Conservation (phyloP, 2,329 filamentous ascomycete genomes). For the Alternaria viburni region DNA sequence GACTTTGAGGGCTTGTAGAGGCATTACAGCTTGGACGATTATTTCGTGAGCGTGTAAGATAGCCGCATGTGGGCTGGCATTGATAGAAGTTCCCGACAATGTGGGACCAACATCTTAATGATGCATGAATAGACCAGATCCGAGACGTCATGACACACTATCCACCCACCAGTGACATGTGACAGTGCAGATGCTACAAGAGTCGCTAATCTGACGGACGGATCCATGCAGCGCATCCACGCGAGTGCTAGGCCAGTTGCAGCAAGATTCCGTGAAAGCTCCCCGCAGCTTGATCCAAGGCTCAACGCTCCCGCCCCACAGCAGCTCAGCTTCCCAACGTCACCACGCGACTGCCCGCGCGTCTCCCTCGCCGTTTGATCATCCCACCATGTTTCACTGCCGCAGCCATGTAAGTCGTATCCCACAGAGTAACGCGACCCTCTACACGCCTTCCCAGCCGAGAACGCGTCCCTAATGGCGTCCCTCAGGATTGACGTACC, state of each 20-base stretch:
- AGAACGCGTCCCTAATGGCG: neutral
- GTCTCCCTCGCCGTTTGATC: slow-evolving; percentile 5
- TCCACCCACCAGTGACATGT: neutral
- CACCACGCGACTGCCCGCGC: slow-evolving; percentile 1
- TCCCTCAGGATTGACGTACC: slow-evolving; percentile 73
- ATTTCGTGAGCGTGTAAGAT: slow-evolving; percentile 23
- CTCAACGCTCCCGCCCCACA: slow-evolving; percentile 14
- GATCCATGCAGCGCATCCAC: slow-evolving; percentile 24
- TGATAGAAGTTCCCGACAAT: slow-evolving; percentile 25
- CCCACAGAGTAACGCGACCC: neutral
- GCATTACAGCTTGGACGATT: neutral
- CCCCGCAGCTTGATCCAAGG: slow-evolving; percentile 25
- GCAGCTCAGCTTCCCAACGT: slow-evolving; percentile 10
- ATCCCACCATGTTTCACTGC: slow-evolving; percentile 30
- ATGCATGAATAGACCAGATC: slow-evolving; percentile 29
- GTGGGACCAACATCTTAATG: slow-evolving; percentile 23
- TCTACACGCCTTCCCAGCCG: neutral
- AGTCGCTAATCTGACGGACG: slow-evolving; percentile 5
- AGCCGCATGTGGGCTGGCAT: slow-evolving; percentile 26
- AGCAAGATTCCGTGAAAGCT: slow-evolving; percentile 33
- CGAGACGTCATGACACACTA: neutral
- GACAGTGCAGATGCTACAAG: slow-evolving; percentile 1
- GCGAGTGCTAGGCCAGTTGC: slow-evolving; percentile 26
- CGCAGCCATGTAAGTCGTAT: slow-evolving; percentile 30
- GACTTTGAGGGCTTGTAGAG: slow-evolving; percentile 93